Evolutionary conservation across 257 asterid genomes (phyloP), one percentile per base, ranked within the genome.

Genomic region (Lantana camara): DNA sequence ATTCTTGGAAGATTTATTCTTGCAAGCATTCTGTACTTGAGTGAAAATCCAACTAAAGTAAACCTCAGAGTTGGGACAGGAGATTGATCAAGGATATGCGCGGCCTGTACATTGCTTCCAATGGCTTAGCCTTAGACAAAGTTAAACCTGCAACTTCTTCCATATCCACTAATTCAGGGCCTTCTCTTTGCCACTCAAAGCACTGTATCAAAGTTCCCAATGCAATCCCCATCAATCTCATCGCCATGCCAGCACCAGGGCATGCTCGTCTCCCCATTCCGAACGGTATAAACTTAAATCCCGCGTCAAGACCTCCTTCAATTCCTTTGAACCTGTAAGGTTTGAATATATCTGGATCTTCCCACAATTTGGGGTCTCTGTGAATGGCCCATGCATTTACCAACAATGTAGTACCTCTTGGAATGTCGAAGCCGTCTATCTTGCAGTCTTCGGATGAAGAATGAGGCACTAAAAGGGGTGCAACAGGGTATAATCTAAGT

Each of bases 191-290:
- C 82, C 82, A 80, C 21, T 80, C 80, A 59, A 80, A 73, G 49
- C 71, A 70, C 9, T 76, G 82, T 2, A 80, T 60, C 5, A 80
- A 46, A 14, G 40, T 41, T 19, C 82, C 82, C 17, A 80, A 63
- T 3, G 37, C 59, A 32, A 80, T 20, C 4, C 70, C 64, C 47
- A 69, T 57, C 60, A 70, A 66, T 11, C 64, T 62, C 45, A 60
- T 65, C 19, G 76, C 77, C 70, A 76, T 53, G 8, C 42, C 53
- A 10, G 69, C 60, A 41, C 70, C 78, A 11, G 76, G 76, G 21
- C 80, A 73, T 1, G 72, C 71, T 42, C 80, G 67, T 17, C 80
- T 69, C 20, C 83, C 80, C 63, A 69, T 51, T 6, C 79, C 77
- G 53, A 76, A 80, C 14, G 75, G 68, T 34, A 60, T 47, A 20